Base-by-base conservation (phyloP, 768 basidiomycete species). In the Boletus rubropictus region DNA sequence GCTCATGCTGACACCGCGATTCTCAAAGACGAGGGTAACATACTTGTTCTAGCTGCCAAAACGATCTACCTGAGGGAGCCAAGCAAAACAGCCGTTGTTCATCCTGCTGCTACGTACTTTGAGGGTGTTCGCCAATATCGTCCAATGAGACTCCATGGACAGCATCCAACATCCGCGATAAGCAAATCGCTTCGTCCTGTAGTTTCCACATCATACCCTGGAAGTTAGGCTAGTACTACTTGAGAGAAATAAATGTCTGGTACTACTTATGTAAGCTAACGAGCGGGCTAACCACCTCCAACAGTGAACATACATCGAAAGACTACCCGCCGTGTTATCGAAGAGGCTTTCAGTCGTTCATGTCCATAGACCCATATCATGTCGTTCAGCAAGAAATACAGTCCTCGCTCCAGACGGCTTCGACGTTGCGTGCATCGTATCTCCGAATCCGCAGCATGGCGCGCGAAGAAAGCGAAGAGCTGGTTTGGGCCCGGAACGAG, bases 291-390 rank as follows among this genome's bases (percentile, higher is more conserved):
- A n/a, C n/a, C n/a, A n/a, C n/a, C n/a, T n/a, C n/a, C n/a, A n/a
- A n/a, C n/a, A n/a, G n/a, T n/a, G n/a, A n/a, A n/a, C n/a, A n/a
- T n/a, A n/a, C n/a, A n/a, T n/a, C n/a, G n/a, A n/a, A n/a, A n/a
- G n/a, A n/a, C n/a, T n/a, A n/a, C n/a, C n/a, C 33, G 4, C 33
- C 17, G 33, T 9, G 9, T 17, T 34, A 34, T n/a, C n/a, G 17
- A 17, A 34, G 32, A 17, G n/a, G 24, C 24, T 8, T 25, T 25
- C 24, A n/a, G 9, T 9, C 14, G 7, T 34, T 34, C 33, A 85
- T 85, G 83, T 82, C 85, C 15, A 67, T 75, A 7, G 91, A 94
- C 69, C 91, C 91, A 34, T 94, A 92, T 65, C 85, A 91, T 71
- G 85, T 80, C 29, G 89, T 92, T 2, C 82, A 87, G 60, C 81